Conservation (phyloP, 192 early-diverging fungal species). For the Chytriomyces sp. region DNA sequence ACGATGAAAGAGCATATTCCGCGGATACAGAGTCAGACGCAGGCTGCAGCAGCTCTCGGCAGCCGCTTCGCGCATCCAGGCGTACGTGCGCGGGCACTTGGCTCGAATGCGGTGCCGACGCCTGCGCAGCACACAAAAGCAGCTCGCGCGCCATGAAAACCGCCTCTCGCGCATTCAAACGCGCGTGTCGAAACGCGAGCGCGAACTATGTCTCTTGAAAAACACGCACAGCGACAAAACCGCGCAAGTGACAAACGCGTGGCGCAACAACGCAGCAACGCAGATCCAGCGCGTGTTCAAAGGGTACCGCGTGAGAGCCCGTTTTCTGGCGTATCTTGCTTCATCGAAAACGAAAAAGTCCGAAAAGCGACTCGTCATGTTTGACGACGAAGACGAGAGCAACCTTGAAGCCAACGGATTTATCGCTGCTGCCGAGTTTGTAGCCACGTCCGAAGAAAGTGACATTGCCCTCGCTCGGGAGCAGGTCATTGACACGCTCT, state of each 20-base stretch:
- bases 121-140: neutral
- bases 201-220: constrained; percentile 14
- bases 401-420: neutral
- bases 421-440: no score
- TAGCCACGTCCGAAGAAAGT: constrained; percentile 16
- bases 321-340: neutral
- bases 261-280: neutral
- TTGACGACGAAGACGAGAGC: neutral
- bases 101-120: neutral
- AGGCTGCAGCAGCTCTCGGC: neutral
- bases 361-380: neutral
- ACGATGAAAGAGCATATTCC: neutral
- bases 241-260: constrained; percentile 1
- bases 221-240: constrained; percentile 4
- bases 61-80: constrained; percentile 4
- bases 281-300: neutral
- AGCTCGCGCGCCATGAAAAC: neutral
- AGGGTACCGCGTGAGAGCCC: neutral
- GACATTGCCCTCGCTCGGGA: constrained; percentile 16
- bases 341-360: no score
- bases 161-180: neutral
- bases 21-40: constrained; percentile 4
- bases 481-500: neutral
- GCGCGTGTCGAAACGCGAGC: constrained; percentile 12
- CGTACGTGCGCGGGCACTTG: constrained; percentile 5